A percentile compares a stretch with the other conserved stretches of the same genome.
Conservation (phyloP, 2,329 filamentous ascomycete species). For the Hansfordia pulvinata region DNA sequence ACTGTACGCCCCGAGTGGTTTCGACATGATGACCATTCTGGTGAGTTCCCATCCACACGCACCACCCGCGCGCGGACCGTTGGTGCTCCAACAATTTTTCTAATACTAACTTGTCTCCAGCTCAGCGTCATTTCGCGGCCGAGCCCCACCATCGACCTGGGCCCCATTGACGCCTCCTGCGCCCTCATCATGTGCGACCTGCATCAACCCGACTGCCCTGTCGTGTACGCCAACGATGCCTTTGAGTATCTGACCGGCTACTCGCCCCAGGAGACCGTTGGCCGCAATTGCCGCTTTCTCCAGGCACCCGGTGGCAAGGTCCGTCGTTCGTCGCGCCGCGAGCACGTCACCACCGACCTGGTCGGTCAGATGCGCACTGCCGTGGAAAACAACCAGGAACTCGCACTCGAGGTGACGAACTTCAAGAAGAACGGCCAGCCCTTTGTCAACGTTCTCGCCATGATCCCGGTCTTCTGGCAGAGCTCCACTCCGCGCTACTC, state of each 20-base stretch:
- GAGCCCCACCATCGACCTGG: constrained; percentile 65
- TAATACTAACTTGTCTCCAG: constrained; percentile 15
- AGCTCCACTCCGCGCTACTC: constrained; percentile 54
- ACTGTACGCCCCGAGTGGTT: constrained; percentile 38
- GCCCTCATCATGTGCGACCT: constrained; percentile 76
- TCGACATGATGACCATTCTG: constrained; percentile 41
- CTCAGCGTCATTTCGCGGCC: constrained; percentile 53
- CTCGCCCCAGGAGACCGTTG: constrained; percentile 56
- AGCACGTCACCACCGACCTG: constrained; percentile 52
- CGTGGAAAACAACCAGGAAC: constrained; percentile 27
- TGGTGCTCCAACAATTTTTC: neutral
- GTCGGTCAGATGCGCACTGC: constrained; percentile 39
- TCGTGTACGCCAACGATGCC: constrained; percentile 73
- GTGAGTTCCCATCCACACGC: constrained; percentile 20
- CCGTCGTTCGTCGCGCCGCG: constrained; percentile 41
- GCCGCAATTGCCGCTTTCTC: constrained; percentile 73
- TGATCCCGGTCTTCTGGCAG: constrained; percentile 66
- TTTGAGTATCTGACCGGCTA: constrained; percentile 75
- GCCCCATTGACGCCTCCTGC: constrained; percentile 72
- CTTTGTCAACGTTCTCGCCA: constrained; percentile 75
- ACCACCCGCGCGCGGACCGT: too few species aligned
- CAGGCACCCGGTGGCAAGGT: constrained; percentile 61
- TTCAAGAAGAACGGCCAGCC: constrained; percentile 68
- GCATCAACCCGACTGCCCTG: constrained; percentile 57
- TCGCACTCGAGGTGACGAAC: constrained; percentile 51